Evolutionary conservation across 1,139 yeast species (phyloP).

Genomic region (Lizanozyma gosingica): DNA sequence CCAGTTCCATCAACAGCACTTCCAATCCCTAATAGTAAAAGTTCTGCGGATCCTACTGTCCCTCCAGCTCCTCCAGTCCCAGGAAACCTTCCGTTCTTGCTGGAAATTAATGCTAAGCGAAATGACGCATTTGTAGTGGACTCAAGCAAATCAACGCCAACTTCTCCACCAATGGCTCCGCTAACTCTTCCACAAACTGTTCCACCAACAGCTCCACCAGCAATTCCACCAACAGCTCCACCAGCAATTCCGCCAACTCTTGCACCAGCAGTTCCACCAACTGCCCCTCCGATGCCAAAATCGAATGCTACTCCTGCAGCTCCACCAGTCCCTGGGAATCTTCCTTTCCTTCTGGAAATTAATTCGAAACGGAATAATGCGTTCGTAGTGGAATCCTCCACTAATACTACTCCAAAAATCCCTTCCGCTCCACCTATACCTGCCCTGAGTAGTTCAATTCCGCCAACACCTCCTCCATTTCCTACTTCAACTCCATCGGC

Average conservation of each 20-base stretch:
- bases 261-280: slow-evolving; percentile 10
- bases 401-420: slow-evolving; percentile 4
- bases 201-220: slow-evolving; percentile 7
- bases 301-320: slow-evolving; percentile 12
- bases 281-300: slow-evolving; percentile 9
- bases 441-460: too few relatives aligned
- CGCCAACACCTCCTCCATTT: slow-evolving; percentile 9
- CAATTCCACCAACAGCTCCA: slow-evolving; percentile 5
- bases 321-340: slow-evolving; percentile 10
- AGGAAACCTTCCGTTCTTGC: slow-evolving; percentile 9
- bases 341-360: slow-evolving; percentile 11
- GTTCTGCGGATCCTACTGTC: slow-evolving; percentile 11
- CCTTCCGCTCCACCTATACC: slow-evolving; percentile 7
- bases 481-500: slow-evolving; percentile 3
- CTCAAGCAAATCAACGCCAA: slow-evolving; percentile 5
- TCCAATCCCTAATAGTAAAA: slow-evolving; percentile 10
- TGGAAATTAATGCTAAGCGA: slow-evolving; percentile 9
- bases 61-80: slow-evolving; percentile 14
- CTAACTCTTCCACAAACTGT: slow-evolving; percentile 8
- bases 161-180: slow-evolving; percentile 5
- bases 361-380: slow-evolving; percentile 7
- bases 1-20: slow-evolving; percentile 11
- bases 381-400: slow-evolving; percentile 5
- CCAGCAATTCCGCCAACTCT: slow-evolving; percentile 11
- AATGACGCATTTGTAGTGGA: slow-evolving; percentile 6